A percentile compares a stretch with the other conserved stretches of the same genome.
These are phyloP conservation scores for Nakaseomyces bracarensis DNA, from an alignment of 1,139 yeast genomes.

Conservation along the genomic window DNA sequence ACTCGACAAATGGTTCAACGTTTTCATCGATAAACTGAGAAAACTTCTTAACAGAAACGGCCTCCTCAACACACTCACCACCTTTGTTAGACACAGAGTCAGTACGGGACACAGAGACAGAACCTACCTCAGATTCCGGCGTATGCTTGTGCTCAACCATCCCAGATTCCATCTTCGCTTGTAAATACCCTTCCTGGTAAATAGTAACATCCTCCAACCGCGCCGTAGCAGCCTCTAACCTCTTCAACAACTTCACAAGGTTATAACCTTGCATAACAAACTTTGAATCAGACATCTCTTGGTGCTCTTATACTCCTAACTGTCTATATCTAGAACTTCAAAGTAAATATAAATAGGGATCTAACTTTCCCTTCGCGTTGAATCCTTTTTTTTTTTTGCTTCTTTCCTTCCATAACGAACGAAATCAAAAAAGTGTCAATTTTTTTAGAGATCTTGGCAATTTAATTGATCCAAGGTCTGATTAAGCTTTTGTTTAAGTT, in stretches of 20 bases:
- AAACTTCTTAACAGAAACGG: conserved; percentile 46
- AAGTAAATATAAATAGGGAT: too few relatives aligned
- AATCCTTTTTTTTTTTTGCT: too few relatives aligned
- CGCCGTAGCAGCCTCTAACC: conserved; percentile 89
- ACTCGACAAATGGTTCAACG: conserved; percentile 52
- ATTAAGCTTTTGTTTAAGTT: too few relatives aligned
- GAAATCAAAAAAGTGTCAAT: too few relatives aligned
- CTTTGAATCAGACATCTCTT: conserved; percentile 48
- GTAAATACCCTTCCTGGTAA: conserved; percentile 50
- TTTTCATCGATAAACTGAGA: conserved; percentile 44
- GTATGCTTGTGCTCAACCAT: conserved; percentile 1
- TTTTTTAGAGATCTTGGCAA: too few relatives aligned
- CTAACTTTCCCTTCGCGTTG: too few relatives aligned
- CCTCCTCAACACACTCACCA: conserved; percentile 23
- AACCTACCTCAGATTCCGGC: conserved; percentile 15
- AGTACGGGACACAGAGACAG: conserved; percentile 16
- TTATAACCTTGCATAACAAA: conserved; percentile 72
- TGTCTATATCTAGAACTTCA: too few relatives aligned
- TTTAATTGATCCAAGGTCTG: too few relatives aligned
- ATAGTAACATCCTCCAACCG: conserved; percentile 83
- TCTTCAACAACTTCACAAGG: conserved; percentile 68
- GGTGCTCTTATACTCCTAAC: too few relatives aligned
- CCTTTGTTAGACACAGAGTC: conserved; percentile 14
- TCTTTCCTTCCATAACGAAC: too few relatives aligned
- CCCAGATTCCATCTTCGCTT: conserved; percentile 22